A percentile compares a stretch with the other conserved stretches of the same genome.
Evolutionary conservation across 2,329 filamentous ascomycete species (phyloP).

Genomic region (Diaporthe capsici): DNA sequence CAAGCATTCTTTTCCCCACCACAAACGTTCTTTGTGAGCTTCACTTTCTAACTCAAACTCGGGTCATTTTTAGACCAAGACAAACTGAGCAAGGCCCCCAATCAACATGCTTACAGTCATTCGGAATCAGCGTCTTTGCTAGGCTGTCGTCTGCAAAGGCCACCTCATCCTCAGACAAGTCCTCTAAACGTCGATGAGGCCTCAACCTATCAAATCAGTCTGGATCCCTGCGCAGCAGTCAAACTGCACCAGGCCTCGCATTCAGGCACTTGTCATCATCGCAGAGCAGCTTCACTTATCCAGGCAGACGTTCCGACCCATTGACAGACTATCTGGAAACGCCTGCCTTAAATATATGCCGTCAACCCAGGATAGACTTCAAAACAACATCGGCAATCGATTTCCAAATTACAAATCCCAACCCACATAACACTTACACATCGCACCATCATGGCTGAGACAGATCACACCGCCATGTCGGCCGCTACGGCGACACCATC

Average conservation of each 20-base stretch:
- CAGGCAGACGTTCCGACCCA: not conserved
- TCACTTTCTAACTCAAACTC: not conserved
- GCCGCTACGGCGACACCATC: constrained; percentile 5
- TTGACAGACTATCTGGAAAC: not conserved
- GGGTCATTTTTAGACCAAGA: not conserved
- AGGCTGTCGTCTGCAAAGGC: constrained; percentile 12
- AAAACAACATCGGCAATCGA: not conserved
- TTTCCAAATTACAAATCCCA: not conserved
- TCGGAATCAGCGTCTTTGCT: not conserved
- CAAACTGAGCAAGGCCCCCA: not conserved
- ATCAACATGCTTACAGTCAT: constrained; percentile 10
- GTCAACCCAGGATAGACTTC: not conserved
- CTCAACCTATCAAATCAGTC: not conserved
- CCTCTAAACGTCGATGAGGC: not conserved
- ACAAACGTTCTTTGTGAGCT: not conserved
- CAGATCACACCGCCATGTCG: constrained; percentile 6
- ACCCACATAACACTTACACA: not conserved
- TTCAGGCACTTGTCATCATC: not conserved
- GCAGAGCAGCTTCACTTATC: not conserved
- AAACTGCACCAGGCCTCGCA: not conserved
- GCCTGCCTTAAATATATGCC: not conserved
- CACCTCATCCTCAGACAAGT: not conserved
- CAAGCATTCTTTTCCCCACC: not conserved
- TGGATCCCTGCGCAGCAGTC: not conserved
- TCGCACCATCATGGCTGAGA: constrained; percentile 32